phyloP scores from a whole-genome alignment of 1,284 basidiomycete genomes.

The Sutorius eximius region DNA sequence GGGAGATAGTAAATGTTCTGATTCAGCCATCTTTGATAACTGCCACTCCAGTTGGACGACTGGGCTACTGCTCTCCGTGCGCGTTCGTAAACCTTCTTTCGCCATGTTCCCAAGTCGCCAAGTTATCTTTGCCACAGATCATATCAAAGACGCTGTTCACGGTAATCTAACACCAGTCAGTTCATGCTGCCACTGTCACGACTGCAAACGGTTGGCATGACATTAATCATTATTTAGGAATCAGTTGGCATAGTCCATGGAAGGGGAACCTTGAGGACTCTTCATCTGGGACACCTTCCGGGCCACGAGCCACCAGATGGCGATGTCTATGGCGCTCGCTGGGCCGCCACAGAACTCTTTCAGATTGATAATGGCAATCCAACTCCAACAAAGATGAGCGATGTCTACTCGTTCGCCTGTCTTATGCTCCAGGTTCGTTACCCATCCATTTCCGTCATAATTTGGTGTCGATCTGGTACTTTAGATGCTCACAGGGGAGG shows the following conservation, averaged over 20 bases:
- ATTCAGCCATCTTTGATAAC: not conserved
- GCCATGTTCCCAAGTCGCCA: not conserved
- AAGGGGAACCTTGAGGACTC: not conserved
- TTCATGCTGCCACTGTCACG: too few species aligned
- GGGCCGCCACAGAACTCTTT: conserved; percentile 15
- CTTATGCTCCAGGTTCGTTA: conserved; percentile 18
- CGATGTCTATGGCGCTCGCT: conserved; percentile 9
- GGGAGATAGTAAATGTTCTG: not conserved
- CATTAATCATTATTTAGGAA: not conserved
- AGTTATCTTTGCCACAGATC: not conserved
- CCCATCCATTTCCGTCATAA: not conserved
- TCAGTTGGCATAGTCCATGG: conserved; percentile 1
- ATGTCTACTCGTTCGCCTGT: conserved; percentile 16
- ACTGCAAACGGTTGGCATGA: not conserved
- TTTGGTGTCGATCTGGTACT: not conserved
- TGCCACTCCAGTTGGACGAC: conserved; percentile 1
- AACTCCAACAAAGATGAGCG: conserved; percentile 14
- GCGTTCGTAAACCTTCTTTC: not conserved
- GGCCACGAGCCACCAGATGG: not conserved
- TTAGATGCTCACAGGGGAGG: conserved; percentile 8
- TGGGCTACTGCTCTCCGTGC: conserved; percentile 6
- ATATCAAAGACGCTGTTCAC: not conserved
- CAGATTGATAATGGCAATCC: not conserved
- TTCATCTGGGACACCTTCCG: too few species aligned
- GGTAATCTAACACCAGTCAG: conserved; percentile 13